phyloP scores from a whole-genome alignment of 768 basidiomycete genomes.

The Amyloporia xantha region DNA sequence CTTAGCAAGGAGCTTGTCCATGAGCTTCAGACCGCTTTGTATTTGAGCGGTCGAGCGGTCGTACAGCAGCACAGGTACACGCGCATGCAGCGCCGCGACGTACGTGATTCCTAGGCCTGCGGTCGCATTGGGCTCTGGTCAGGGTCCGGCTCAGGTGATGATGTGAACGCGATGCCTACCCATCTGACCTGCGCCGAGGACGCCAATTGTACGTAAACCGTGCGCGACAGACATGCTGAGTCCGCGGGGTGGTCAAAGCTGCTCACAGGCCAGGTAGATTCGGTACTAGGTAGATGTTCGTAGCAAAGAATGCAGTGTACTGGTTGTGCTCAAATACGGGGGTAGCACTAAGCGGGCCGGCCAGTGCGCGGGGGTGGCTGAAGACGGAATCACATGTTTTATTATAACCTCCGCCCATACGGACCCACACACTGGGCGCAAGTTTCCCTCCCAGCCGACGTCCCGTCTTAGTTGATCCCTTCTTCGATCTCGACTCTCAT shows the following conservation, averaged over 20 bases:
- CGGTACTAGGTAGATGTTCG: too few relatives aligned
- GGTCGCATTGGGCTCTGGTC: not conserved
- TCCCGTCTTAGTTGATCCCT: too few relatives aligned
- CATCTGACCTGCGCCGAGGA: conserved; percentile 84
- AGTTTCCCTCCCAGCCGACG: too few relatives aligned
- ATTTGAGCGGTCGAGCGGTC: conserved; percentile 76
- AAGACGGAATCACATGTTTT: too few relatives aligned
- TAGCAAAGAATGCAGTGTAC: too few relatives aligned
- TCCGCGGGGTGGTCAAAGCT: too few relatives aligned
- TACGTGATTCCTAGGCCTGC: conserved; percentile 84
- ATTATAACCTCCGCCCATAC: not conserved
- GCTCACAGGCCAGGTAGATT: too few relatives aligned
- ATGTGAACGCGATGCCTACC: conserved; percentile 17
- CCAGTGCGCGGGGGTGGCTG: too few relatives aligned
- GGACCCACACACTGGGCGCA: not conserved
- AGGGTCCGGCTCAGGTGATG: not conserved
- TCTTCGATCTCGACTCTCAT: too few relatives aligned
- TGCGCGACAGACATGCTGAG: conserved; percentile 51
- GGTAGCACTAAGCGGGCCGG: too few relatives aligned
- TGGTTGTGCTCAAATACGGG: too few relatives aligned
- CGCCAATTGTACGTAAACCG: conserved; percentile 68
- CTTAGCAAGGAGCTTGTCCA: conserved; percentile 82
- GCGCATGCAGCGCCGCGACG: conserved; percentile 79
- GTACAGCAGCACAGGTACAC: conserved; percentile 78
- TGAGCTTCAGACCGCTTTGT: conserved; percentile 59